Evolutionary conservation across 2,329 filamentous ascomycete species (phyloP).

Genomic region (Trichophyton simii): DNA sequence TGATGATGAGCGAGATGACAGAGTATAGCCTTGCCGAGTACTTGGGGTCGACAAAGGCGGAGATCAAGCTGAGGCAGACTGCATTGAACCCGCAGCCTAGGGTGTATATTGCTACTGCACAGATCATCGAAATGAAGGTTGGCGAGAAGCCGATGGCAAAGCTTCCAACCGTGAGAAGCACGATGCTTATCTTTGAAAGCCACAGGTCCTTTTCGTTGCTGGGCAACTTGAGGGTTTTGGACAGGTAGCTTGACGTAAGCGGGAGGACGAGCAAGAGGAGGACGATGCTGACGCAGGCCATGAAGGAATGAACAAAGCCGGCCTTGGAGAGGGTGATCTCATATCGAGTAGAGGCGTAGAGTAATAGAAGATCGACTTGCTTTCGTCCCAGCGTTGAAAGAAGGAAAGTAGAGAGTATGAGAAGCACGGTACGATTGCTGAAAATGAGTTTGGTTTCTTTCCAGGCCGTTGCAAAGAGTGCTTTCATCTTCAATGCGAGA

Average conservation of each 20-base stretch:
- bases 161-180: constrained; percentile 34
- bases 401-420: constrained; percentile 37
- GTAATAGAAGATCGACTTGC: constrained; percentile 36
- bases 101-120: constrained; percentile 37
- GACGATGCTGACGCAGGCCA: constrained; percentile 37
- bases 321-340: constrained; percentile 35
- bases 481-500: background rate
- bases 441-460: constrained; percentile 18
- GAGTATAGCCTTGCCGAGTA: constrained; percentile 40
- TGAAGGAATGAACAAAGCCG: constrained; percentile 35
- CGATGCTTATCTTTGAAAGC: constrained; percentile 35
- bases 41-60: constrained; percentile 37
- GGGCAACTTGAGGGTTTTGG: constrained; percentile 16
- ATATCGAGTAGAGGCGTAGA: constrained; percentile 42
- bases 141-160: constrained; percentile 37
- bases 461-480: constrained; percentile 6
- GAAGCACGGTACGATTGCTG: constrained; percentile 28
- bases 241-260: constrained; percentile 27
- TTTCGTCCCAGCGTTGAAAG: constrained; percentile 39
- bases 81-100: constrained; percentile 38
- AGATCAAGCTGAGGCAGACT: constrained; percentile 36
- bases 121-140: constrained; percentile 30
- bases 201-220: constrained; percentile 35
- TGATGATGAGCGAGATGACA: constrained; percentile 38
- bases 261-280: constrained; percentile 38